These are phyloP conservation scores for Penicillium sp. DNA, from an alignment of 2,329 filamentous ascomycete species.

Conservation along the genomic window DNA sequence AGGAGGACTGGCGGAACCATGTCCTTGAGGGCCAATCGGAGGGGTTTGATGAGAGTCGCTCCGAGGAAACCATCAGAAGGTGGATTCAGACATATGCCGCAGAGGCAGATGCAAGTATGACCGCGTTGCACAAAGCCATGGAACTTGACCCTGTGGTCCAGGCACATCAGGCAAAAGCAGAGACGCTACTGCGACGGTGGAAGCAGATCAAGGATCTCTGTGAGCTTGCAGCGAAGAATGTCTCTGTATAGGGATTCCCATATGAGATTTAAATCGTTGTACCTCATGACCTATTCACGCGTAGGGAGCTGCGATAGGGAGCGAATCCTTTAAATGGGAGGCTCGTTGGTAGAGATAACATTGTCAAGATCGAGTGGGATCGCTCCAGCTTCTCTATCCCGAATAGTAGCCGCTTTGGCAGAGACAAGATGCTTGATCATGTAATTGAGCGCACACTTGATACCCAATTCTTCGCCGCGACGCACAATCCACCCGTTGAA, in stretches of 20 bases:
- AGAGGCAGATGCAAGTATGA: constrained; percentile 34
- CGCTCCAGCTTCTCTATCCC: constrained; percentile 28
- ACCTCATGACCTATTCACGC: background rate
- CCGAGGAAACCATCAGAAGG: constrained; percentile 32
- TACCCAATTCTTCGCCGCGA: constrained; percentile 66
- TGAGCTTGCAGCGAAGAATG: constrained; percentile 23
- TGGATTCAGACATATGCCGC: constrained; percentile 37
- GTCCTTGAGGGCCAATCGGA: constrained; percentile 36
- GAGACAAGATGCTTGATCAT: constrained; percentile 69
- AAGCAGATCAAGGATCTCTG: constrained; percentile 39
- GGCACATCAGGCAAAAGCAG: constrained; percentile 24
- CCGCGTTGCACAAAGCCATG: constrained; percentile 21
- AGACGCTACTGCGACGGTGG: constrained; percentile 37
- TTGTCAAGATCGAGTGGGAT: constrained; percentile 31
- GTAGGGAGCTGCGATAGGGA: background rate
- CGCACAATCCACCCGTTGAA: constrained; percentile 84
- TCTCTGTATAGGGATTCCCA: constrained; percentile 16
- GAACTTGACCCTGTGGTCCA: constrained; percentile 15
- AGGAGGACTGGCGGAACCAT: constrained; percentile 39
- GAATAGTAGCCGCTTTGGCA: constrained; percentile 57
- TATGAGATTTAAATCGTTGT: background rate
- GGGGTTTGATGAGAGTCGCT: constrained; percentile 30
- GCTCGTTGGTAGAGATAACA: constrained; percentile 8
- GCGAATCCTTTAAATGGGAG: background rate
- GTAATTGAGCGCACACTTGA: constrained; percentile 69